A percentile compares a stretch with the other conserved stretches of the same genome.
phyloP scores from a whole-genome alignment of 2,329 filamentous ascomycete genomes.

The Penicillium sp. region DNA sequence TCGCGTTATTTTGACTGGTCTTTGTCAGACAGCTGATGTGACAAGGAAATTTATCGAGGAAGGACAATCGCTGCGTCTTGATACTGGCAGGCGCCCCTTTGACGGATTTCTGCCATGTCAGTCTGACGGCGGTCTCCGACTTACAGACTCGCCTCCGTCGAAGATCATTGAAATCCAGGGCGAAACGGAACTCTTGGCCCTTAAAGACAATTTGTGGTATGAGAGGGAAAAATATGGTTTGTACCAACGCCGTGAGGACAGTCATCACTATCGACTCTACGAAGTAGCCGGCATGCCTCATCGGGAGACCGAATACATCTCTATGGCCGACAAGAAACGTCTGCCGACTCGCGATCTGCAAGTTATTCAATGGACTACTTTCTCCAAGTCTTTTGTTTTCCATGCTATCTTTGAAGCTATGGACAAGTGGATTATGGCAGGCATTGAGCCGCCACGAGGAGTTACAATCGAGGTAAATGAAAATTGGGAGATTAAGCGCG shows the following conservation, averaged over 20 bases:
- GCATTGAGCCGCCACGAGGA: background rate
- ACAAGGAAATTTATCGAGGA: slow-evolving; percentile 4
- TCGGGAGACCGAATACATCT: slow-evolving; percentile 2
- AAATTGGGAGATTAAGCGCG: background rate
- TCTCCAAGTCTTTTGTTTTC: background rate
- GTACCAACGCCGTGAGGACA: background rate
- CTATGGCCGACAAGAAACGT: background rate
- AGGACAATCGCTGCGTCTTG: background rate
- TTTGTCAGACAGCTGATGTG: slow-evolving; percentile 2
- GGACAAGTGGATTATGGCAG: slow-evolving; percentile 1
- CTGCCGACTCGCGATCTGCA: background rate
- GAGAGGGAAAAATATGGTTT: background rate
- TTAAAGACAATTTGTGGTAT: background rate
- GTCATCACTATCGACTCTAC: slow-evolving; percentile 1
- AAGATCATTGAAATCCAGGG: slow-evolving; percentile 3
- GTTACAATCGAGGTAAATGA: background rate
- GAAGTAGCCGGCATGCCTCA: slow-evolving; percentile 5
- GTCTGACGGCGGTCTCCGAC: background rate
- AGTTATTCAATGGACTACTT: background rate
- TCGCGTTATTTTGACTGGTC: background rate
- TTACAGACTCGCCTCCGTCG: background rate
- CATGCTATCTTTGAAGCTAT: slow-evolving; percentile 4
- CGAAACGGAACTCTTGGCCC: background rate
- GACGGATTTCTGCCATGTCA: slow-evolving; percentile 6
- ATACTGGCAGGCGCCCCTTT: background rate